Evolutionary conservation across 441 rosid species (phyloP).

Genomic region (Sinapis alba): DNA sequence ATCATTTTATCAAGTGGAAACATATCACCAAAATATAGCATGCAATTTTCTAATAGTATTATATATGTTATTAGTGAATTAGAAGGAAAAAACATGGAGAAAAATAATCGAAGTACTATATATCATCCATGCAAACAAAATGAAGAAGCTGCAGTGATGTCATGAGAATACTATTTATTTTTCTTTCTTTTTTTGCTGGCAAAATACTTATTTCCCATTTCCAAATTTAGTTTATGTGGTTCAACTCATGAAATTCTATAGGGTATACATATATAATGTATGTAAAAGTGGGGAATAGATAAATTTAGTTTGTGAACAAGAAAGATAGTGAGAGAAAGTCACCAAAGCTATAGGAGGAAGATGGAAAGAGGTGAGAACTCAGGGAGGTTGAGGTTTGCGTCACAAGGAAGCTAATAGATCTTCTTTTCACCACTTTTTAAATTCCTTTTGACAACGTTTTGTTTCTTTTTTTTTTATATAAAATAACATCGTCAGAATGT

Average conservation of each 20-base stretch:
- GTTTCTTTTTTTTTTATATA: not conserved
- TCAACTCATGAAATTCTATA: not conserved
- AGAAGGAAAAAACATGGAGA: not conserved
- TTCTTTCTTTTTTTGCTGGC: no score
- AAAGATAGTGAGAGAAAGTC: not conserved
- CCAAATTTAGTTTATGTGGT: constrained; percentile 7
- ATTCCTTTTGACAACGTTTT: not conserved
- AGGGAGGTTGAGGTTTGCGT: constrained; percentile 33
- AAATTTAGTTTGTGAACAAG: not conserved
- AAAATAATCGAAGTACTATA: not conserved
- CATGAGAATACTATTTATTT: not conserved
- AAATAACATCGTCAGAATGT: not conserved
- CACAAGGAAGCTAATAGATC: constrained; percentile 38
- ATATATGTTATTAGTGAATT: not conserved
- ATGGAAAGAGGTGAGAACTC: constrained; percentile 37
- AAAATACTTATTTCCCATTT: not conserved
- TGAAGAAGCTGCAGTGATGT: not conserved
- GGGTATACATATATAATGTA: not conserved
- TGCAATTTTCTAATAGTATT: not conserved
- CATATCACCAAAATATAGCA: not conserved
- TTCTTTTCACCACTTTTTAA: constrained; percentile 10
- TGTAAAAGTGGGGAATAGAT: not conserved
- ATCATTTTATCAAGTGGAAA: not conserved
- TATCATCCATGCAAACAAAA: constrained; percentile 19
- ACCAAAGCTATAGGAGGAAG: not conserved